Conservation (phyloP, 1,284 basidiomycete genomes). For the Sphaerobolus stellatus region DNA sequence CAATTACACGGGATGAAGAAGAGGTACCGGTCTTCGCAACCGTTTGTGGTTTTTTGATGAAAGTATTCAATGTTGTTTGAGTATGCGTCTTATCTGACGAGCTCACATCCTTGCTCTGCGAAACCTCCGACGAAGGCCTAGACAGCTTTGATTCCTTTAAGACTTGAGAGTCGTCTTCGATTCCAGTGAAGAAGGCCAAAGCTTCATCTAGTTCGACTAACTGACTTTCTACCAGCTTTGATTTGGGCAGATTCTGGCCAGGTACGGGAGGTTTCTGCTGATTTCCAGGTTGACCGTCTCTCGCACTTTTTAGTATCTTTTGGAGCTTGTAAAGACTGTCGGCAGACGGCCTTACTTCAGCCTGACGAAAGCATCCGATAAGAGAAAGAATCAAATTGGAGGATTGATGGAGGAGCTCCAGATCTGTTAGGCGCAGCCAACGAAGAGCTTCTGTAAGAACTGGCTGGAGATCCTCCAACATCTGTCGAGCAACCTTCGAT, state of each 20-base stretch:
- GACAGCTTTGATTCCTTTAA: no score
- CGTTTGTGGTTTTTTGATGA: no score
- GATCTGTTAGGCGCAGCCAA: constrained; percentile 90
- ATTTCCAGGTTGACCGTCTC: no score
- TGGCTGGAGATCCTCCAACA: constrained; percentile 76
- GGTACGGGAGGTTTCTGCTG: no score
- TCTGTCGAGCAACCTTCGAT: constrained; percentile 60
- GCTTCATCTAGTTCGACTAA: constrained; percentile 57
- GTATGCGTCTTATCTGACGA: not conserved
- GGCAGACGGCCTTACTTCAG: constrained; percentile 50
- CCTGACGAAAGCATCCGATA: constrained; percentile 65
- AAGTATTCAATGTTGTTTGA: not conserved
- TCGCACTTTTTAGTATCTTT: constrained; percentile 58
- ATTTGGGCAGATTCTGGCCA: no score
- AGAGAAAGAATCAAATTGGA: constrained; percentile 79
- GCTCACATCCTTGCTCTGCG: not conserved
- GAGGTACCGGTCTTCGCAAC: no score
- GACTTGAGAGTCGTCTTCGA: no score
- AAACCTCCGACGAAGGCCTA: no score
- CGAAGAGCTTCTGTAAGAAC: constrained; percentile 75
- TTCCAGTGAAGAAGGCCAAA: constrained; percentile 53
- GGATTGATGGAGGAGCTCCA: constrained; percentile 84
- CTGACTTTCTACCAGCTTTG: constrained; percentile 57
- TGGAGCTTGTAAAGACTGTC: constrained; percentile 54
- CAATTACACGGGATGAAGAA: no score